Base-by-base conservation (phyloP, 2,329 filamentous ascomycete species). In the Trichoderma sp. region DNA sequence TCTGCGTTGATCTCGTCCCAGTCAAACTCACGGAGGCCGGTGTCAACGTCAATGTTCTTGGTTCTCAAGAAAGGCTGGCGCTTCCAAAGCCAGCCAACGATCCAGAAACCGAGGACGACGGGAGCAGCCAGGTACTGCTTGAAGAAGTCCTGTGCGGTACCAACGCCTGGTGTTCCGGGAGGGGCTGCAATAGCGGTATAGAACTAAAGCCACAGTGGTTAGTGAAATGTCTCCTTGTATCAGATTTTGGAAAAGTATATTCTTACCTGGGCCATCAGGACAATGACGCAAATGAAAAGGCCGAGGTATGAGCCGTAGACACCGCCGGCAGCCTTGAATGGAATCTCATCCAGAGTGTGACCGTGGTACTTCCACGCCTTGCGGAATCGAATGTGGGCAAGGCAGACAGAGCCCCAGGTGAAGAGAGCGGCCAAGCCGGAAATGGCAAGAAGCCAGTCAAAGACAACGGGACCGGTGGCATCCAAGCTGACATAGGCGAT, bases 21-120 rank as follows among this genome's bases (percentile, higher is more conserved):
- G 76, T 91, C 85, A 68, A 90, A 83, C 78, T 88, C 85, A 72
- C 89, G 85, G 68, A 89, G 85, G 63, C 88, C 89, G 66, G 84
- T 85, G 76, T 92, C 89, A 67, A 92, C 83, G 73, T 92, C 90
- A 72, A 93, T 91, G 71, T 91, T 81, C 39, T 81, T 76, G 1
- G 85, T 81, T 43, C 78, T 83, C 69, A 90, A 80, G 85, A 87
- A 91, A 26, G 85, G 85, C 59, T 82, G 78, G 59, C 88, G 82
- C 83, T 92, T 92, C 90, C 89, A 92, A 70, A 87, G 56, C 76
- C 86, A 91, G 3, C 89, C 87, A 60, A 80, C 75, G 54, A 80
- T 71, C 84, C 86, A 89, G 80, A 89, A 89, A 72, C 79, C 70
- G 21, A 88, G 74, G 65, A 88, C 84, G 68, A 88, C 83, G 30